Base-by-base conservation (phyloP, 2,329 filamentous ascomycete genomes). In the Mariannaea elegans region DNA sequence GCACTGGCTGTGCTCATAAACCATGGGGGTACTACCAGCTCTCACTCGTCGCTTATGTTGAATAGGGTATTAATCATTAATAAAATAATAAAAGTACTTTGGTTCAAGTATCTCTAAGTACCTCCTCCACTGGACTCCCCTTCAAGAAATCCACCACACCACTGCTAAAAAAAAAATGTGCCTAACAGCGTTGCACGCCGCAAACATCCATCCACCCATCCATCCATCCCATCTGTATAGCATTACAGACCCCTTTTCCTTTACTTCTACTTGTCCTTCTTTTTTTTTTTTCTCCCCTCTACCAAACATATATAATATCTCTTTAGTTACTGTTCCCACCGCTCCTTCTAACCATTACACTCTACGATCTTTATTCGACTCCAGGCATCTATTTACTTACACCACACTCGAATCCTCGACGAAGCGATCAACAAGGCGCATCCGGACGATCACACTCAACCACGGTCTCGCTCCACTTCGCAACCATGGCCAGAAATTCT, bases 401-500 rank as follows among this genome's bases (percentile, higher is more conserved):
- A 6, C 18, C 42, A 31, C 31, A 6, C 19, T 31, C n/a, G 14
- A n/a, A 13, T 16, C 32, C 29, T 38, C 19, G 18, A 3, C 34
- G 18, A 21, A 39, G 18, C 56, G 44, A 49, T 45, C 45, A 44
- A 38, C 50, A 24, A 21, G 24, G 24, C 45, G 23, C 18, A 41
- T 47, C 19, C 19, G 29, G 16, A 45, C n/a, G 16, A 45, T 24
- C 19, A 27, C 39, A 16, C 38, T 13, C 29, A 16, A 18, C 36
- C 23, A 39, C 23, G 16, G 31, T 9, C 38, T 31, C 32, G 51
- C 32, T 31, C 51, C 38, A 31, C 16, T 9, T 27, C 49, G 23
- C 57, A 65, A 65, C 9, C 56, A 69, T 69, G 67, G 62, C 67
- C 42, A 62, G 62, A 53, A 56, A 66, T 50, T 39, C 63, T n/a